Conservation (phyloP, 768 basidiomycete genomes). For the Leccinellum luteum region DNA sequence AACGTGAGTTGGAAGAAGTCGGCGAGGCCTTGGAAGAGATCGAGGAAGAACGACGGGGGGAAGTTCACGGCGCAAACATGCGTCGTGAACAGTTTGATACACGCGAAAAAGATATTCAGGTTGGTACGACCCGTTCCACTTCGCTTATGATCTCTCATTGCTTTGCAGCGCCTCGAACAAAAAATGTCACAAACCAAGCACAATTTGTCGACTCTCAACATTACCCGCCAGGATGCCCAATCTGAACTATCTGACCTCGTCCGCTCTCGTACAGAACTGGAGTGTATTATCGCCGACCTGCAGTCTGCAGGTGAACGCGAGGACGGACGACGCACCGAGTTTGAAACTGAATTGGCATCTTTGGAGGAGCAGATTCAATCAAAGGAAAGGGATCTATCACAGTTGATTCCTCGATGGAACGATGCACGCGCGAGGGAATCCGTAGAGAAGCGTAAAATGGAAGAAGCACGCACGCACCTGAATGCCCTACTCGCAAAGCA, state of each 20-base stretch:
- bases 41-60: slow-evolving; percentile 74
- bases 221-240: slow-evolving; percentile 74
- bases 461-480: slow-evolving; percentile 69
- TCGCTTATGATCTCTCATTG: neutral
- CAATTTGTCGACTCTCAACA: slow-evolving; percentile 61
- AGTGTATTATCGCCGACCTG: slow-evolving; percentile 80
- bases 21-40: slow-evolving; percentile 82
- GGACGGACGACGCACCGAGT: slow-evolving; percentile 58
- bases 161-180: slow-evolving; percentile 66
- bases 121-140: slow-evolving; percentile 28
- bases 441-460: slow-evolving; percentile 63
- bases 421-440: slow-evolving; percentile 48
- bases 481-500: slow-evolving; percentile 85
- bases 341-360: slow-evolving; percentile 61
- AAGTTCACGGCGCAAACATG: slow-evolving; percentile 81
- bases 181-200: slow-evolving; percentile 70
- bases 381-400: slow-evolving; percentile 61
- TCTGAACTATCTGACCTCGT: slow-evolving; percentile 85
- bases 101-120: slow-evolving; percentile 84
- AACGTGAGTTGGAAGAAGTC: slow-evolving; percentile 88
- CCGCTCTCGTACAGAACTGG: slow-evolving; percentile 79
- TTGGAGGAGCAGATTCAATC: slow-evolving; percentile 59
- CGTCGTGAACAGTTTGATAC: slow-evolving; percentile 78
- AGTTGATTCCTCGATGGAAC: slow-evolving; percentile 71
- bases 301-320: slow-evolving; percentile 61